Evolutionary conservation across 2,329 filamentous ascomycete genomes (phyloP), one percentile per base, ranked within the genome.

Genomic region (Beauveria sp.): DNA sequence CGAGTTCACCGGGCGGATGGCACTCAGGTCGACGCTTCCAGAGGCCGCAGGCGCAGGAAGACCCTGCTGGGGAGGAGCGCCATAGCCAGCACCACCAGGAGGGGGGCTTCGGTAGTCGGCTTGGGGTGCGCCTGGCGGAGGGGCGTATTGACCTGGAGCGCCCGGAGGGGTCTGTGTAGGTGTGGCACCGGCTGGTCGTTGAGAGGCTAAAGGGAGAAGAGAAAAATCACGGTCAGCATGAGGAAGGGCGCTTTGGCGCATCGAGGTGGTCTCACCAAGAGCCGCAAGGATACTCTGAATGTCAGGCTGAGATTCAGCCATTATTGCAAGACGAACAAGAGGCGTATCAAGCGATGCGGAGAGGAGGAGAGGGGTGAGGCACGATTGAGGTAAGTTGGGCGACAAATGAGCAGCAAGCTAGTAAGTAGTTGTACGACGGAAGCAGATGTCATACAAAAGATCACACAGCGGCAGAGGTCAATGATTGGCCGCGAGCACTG

Each of bases 21-120:
- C 82, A 74, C 88, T 92, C 57, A 96, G 76, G 70, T 96, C 91
- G 64, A 96, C 79, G 67, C 84, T 92, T 55, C 91, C 91, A 62
- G 88, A 89, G 61, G 82, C 82, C 6, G 87, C 84, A 2, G 90
- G 89, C 66, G 86, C 86, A 3, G 89, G 88, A 34, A 88, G 76
- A 34, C 74, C 71, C 67, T 80, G 84, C 61, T 73, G 66, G 55
- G 72, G 63, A 61, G 48, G 53, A 46, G 67, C 69, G 62, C 77
- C 74, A 59, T 76, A 73, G 20, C 69, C 67, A 30, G 28, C n/a
- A 48, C 76, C 70, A 41, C 74, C 71, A 14, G 67, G 70, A 46
- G 71, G 71, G n/a, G 76, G 72, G 54, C 74, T 73, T 64, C 77
- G 75, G 64, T 74, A 71, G 22, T 67, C 65, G 22, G 43, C 22